phyloP scores from a whole-genome alignment of 164 flowering plant genomes.

The Macadamia tetraphylla region DNA sequence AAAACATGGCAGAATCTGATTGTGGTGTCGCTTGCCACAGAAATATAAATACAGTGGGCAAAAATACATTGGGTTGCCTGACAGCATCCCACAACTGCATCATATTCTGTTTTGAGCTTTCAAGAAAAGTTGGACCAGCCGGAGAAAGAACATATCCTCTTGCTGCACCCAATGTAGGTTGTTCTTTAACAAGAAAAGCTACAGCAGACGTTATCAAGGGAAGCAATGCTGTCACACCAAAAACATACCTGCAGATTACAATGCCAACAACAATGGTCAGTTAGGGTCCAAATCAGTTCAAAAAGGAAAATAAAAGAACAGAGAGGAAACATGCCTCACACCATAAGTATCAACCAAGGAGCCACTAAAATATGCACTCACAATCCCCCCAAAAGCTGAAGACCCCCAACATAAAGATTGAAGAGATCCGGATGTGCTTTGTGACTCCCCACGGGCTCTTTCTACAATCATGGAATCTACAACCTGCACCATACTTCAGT shows the following conservation, averaged over 20 bases:
- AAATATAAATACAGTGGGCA: slow-evolving; percentile 87
- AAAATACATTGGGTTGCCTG: slow-evolving; percentile 72
- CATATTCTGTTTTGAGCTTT: slow-evolving; percentile 56
- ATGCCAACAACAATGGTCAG: neutral
- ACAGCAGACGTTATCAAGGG: slow-evolving; percentile 93
- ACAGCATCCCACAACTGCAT: slow-evolving; percentile 72
- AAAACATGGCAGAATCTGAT: slow-evolving; percentile 98
- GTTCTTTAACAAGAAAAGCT: slow-evolving; percentile 88
- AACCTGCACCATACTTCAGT: slow-evolving; percentile 59
- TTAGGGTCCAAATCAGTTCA: neutral
- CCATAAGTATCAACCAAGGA: slow-evolving; percentile 90
- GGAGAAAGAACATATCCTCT: slow-evolving; percentile 32
- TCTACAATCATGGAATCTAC: slow-evolving; percentile 99
- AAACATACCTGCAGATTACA: slow-evolving; percentile 71
- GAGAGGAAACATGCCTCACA: slow-evolving; percentile 57
- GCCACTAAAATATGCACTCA: slow-evolving; percentile 97
- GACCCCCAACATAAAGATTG: slow-evolving; percentile 99
- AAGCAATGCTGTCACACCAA: slow-evolving; percentile 90
- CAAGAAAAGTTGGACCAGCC: slow-evolving; percentile 38
- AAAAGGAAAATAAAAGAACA: neutral
- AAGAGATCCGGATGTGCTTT: slow-evolving; percentile 93
- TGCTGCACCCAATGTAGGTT: slow-evolving; percentile 33
- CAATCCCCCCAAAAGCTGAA: slow-evolving; percentile 98
- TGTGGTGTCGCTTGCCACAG: slow-evolving; percentile 98
- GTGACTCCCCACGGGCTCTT: slow-evolving; percentile 99